A percentile compares a stretch with the other conserved stretches of the same genome.
These are phyloP conservation scores for Imleria badia DNA, from an alignment of 768 basidiomycete genomes.

Conservation along the genomic window DNA sequence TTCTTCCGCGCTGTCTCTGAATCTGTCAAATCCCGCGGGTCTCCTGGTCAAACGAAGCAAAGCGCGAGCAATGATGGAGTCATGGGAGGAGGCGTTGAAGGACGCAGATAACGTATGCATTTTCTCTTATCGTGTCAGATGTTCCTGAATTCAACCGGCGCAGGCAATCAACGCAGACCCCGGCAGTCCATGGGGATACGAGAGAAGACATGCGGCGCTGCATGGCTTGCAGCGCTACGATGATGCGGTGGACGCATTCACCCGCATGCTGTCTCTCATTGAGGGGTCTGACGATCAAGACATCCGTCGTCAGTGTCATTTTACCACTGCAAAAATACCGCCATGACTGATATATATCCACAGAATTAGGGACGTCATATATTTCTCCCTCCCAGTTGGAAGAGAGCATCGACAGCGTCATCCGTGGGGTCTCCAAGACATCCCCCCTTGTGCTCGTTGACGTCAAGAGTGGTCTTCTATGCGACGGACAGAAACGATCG, in stretches of 20 bases:
- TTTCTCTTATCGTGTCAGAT: no score
- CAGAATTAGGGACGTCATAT: neutral
- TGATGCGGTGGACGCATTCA: neutral
- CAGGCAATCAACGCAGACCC: slow-evolving; percentile 7
- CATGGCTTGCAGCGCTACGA: neutral
- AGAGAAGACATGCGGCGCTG: neutral
- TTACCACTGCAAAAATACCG: accelerated
- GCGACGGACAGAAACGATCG: neutral
- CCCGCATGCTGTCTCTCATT: neutral
- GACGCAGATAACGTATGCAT: slow-evolving; percentile 12
- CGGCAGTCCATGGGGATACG: neutral
- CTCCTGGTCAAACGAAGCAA: slow-evolving; percentile 8
- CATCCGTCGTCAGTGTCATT: neutral
- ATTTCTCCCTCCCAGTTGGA: neutral
- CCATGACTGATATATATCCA: neutral
- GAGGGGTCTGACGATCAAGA: neutral
- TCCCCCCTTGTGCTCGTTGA: neutral
- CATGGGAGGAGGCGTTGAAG: slow-evolving; percentile 8
- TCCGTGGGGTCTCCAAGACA: neutral
- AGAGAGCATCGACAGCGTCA: neutral
- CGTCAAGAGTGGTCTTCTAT: neutral
- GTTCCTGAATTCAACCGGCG: accelerated
- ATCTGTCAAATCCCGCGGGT: neutral
- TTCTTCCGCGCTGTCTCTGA: slow-evolving; percentile 2
- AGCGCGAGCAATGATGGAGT: neutral